phyloP scores from a whole-genome alignment of 169 alveolate species.

The Cryptosporidium ryanae region DNA sequence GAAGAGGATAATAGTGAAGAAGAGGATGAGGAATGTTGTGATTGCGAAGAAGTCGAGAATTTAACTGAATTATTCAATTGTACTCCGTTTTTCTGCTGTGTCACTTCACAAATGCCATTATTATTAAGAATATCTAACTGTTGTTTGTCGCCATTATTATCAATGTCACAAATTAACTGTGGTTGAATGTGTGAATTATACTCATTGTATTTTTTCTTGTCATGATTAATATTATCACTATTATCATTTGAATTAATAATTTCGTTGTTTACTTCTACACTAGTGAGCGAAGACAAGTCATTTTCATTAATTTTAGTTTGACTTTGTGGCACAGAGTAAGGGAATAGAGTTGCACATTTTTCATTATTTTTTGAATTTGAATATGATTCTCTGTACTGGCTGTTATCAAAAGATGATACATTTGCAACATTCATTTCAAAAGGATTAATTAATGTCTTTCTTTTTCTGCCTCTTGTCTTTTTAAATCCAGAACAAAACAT shows the following conservation, averaged over 20 bases:
- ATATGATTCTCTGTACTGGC: background rate
- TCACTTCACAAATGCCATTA: no score
- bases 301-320: background rate
- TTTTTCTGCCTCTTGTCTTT: background rate
- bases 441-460: slow-evolving; percentile 3
- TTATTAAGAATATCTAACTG: no score
- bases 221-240: no score
- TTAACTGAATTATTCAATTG: background rate
- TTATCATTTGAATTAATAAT: background rate
- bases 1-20: background rate
- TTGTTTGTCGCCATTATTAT: no score
- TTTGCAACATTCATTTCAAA: no score
- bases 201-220: no score
- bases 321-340: no score
- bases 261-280: background rate
- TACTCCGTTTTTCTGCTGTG: no score
- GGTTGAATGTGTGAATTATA: no score
- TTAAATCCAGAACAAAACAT: slow-evolving; percentile 6
- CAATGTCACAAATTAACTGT: no score
- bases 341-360: background rate
- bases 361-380: background rate
- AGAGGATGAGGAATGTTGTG: background rate
- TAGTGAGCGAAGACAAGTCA: no score
- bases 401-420: no score
- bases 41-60: background rate